phyloP scores from a whole-genome alignment of 2,329 filamentous ascomycete species.

The Dendryphion nanum region DNA sequence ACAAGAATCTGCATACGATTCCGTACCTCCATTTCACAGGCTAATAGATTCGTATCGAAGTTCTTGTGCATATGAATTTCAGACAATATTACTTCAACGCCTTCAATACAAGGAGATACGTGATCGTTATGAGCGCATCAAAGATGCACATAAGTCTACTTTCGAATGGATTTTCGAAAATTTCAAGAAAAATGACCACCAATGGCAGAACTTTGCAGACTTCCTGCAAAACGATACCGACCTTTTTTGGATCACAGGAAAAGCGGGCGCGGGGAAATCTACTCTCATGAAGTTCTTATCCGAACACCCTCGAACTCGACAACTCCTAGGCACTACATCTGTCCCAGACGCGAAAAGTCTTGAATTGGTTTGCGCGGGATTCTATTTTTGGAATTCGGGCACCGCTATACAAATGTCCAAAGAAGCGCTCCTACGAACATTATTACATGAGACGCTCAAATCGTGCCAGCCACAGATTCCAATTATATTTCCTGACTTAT shows the following conservation, averaged over 20 bases:
- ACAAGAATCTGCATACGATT: too few relatives aligned
- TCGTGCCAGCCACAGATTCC: too few relatives aligned
- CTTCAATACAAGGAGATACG: not conserved
- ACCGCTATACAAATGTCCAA: conserved; percentile 8
- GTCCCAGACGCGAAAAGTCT: too few relatives aligned
- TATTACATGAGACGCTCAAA: conserved; percentile 8
- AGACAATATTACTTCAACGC: not conserved
- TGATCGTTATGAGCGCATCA: not conserved
- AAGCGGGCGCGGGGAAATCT: conserved; percentile 1
- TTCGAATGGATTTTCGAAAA: conserved; percentile 1
- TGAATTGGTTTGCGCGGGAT: conserved; percentile 28
- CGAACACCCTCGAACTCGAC: not conserved
- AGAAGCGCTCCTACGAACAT: conserved; percentile 8
- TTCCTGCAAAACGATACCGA: not conserved
- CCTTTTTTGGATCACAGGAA: conserved; percentile 1
- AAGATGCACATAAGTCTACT: not conserved
- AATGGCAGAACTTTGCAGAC: not conserved
- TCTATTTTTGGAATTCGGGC: conserved; percentile 43
- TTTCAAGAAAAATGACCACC: not conserved
- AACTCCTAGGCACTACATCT: conserved; percentile 4
- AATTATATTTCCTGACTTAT: conserved; percentile 1
- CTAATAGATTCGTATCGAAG: too few relatives aligned
- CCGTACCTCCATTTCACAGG: too few relatives aligned
- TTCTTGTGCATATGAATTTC: too few relatives aligned
- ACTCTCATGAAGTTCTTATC: conserved; percentile 1